Evolutionary conservation across 768 basidiomycete genomes (phyloP).

Genomic region (Leccinum ochraceum): DNA sequence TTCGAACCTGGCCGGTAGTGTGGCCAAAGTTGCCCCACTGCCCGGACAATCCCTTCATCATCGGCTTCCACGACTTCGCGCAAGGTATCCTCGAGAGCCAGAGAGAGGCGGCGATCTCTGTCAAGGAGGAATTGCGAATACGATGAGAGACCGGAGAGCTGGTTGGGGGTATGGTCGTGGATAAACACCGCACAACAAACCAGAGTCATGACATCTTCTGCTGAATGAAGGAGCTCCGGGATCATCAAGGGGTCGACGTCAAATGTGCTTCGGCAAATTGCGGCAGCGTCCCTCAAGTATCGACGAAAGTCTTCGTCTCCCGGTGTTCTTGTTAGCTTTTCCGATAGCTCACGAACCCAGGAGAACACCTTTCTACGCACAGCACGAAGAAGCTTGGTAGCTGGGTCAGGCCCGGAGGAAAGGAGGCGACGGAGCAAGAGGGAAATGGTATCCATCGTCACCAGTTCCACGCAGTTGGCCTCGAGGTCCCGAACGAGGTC

Average conservation of each 20-base stretch:
- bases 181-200: conserved; percentile 27
- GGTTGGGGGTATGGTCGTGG: conserved; percentile 26
- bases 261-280: no score
- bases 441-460: conserved; percentile 35
- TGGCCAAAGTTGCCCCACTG: conserved; percentile 24
- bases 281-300: no score
- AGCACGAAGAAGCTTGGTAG: no score
- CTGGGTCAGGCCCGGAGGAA: conserved; percentile 18
- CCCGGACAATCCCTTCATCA: conserved; percentile 19
- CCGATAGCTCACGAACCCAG: no score
- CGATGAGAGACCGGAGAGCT: conserved; percentile 3
- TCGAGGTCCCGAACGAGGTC: conserved; percentile 36
- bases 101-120: conserved; percentile 34
- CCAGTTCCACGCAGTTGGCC: conserved; percentile 43
- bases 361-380: no score
- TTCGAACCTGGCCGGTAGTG: conserved; percentile 25
- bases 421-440: conserved; percentile 40
- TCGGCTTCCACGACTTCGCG: conserved; percentile 3
- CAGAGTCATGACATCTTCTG: no score
- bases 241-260: no score
- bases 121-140: conserved; percentile 24
- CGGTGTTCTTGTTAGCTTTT: no score
- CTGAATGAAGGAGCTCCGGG: no score
- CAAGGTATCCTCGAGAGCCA: conserved; percentile 21
- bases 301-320: no score